These are phyloP conservation scores for Mortierella polycephala DNA, from an alignment of 371 early-diverging fungal species.

Conservation along the genomic window DNA sequence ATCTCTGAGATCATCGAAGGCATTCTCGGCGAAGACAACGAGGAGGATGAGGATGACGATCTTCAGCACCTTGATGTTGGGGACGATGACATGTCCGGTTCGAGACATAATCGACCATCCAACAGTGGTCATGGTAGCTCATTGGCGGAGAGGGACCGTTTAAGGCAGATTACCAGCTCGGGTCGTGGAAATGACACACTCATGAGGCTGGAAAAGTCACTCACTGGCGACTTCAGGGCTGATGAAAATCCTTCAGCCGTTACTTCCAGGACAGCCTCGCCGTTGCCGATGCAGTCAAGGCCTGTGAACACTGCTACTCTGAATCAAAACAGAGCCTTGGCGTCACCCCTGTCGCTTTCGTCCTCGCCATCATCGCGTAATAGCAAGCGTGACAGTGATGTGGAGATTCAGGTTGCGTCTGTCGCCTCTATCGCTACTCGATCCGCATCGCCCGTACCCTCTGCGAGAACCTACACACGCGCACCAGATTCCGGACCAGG, in stretches of 20 bases:
- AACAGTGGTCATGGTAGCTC: slow-evolving; percentile 12
- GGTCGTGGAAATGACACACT: slow-evolving; percentile 28
- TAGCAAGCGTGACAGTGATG: slow-evolving; percentile 48
- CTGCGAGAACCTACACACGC: slow-evolving; percentile 10
- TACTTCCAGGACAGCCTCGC: slow-evolving; percentile 1
- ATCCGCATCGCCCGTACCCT: slow-evolving; percentile 35
- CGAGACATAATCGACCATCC: neutral
- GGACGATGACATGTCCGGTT: neutral
- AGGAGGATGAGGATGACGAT: slow-evolving; percentile 30
- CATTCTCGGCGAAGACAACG: slow-evolving; percentile 50
- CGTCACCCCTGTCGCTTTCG: slow-evolving; percentile 10
- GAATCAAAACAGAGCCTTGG: slow-evolving; percentile 6
- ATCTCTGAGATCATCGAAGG: slow-evolving; percentile 58
- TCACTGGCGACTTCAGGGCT: slow-evolving; percentile 6
- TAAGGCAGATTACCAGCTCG: slow-evolving; percentile 22
- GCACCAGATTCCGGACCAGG: slow-evolving; percentile 7
- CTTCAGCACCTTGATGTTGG: slow-evolving; percentile 13
- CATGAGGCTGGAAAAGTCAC: slow-evolving; percentile 30
- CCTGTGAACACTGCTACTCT: neutral
- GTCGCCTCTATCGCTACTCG: slow-evolving; percentile 35
- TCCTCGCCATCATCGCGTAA: slow-evolving; percentile 4
- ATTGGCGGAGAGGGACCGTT: slow-evolving; percentile 17
- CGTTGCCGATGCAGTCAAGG: slow-evolving; percentile 6
- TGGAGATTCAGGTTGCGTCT: slow-evolving; percentile 49
- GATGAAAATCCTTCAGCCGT: neutral